Evolutionary conservation across 495 filamentous ascomycete species (phyloP).

Genomic region (Pyrenula aspistea): DNA sequence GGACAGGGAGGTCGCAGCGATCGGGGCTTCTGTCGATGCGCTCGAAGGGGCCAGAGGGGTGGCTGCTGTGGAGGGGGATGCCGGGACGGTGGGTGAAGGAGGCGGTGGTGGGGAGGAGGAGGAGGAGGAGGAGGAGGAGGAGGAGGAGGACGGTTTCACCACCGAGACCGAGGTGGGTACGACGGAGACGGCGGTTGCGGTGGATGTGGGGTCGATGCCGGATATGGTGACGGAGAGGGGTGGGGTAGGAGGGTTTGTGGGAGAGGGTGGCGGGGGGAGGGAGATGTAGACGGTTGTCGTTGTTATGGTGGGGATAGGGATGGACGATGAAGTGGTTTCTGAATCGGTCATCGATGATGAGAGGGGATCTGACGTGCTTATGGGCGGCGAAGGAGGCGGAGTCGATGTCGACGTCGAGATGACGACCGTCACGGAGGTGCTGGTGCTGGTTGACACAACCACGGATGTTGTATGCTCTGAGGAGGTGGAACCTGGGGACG

Average conservation of each 20-base stretch:
- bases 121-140: too few species aligned
- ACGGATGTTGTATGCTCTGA: background rate
- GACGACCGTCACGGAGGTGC: background rate
- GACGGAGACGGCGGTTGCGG: constrained; percentile 8
- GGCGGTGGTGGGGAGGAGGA: too few species aligned
- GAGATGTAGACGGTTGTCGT: constrained; percentile 1
- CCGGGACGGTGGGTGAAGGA: too few species aligned
- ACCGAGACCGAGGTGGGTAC: constrained; percentile 19
- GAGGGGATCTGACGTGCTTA: constrained; percentile 7
- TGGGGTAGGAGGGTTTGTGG: constrained; percentile 10
- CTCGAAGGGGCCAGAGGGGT: too few species aligned
- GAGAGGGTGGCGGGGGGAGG: constrained; percentile 13
- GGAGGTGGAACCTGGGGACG: background rate
- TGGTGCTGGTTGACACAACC: background rate
- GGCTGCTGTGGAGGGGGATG: too few species aligned
- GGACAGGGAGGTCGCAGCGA: too few species aligned
- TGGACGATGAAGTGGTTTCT: constrained; percentile 5
- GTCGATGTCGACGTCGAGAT: background rate
- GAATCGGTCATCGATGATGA: constrained; percentile 6
- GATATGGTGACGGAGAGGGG: constrained; percentile 7
- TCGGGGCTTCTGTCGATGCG: too few species aligned
- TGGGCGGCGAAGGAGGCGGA: constrained; percentile 9
- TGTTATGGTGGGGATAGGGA: constrained; percentile 3
- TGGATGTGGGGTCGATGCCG: constrained; percentile 7
- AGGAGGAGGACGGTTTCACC: too few species aligned